Percentiles rank a stretch among this genome's conserved stretches.
Evolutionary conservation across 2,329 filamentous ascomycete species (phyloP).

Genomic region (Calonectria pseudoreteaudii): DNA sequence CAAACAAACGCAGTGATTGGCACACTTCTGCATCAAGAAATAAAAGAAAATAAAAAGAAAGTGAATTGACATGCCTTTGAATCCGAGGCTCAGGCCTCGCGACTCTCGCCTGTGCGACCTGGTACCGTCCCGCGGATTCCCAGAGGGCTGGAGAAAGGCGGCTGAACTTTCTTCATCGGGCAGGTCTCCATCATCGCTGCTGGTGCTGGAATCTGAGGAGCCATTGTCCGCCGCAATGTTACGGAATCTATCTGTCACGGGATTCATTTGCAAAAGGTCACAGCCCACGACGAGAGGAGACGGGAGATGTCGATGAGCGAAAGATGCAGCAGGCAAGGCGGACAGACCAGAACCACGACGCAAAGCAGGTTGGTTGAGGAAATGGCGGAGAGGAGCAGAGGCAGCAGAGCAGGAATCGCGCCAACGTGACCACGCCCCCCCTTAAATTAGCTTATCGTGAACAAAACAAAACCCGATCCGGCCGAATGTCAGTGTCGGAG

Average conservation of each 20-base stretch:
- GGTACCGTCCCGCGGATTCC: not conserved
- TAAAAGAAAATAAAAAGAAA: too few species aligned
- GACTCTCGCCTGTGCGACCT: constrained; percentile 23
- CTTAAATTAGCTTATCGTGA: constrained; percentile 29
- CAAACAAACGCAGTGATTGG: too few species aligned
- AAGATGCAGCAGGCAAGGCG: too few species aligned
- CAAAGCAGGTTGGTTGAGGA: not conserved
- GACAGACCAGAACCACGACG: constrained; percentile 19
- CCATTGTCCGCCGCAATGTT: constrained; percentile 23
- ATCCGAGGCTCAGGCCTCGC: constrained; percentile 7
- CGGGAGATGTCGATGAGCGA: constrained; percentile 18
- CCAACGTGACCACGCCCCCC: constrained; percentile 1
- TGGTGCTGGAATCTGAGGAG: constrained; percentile 22
- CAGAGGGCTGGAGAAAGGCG: constrained; percentile 11
- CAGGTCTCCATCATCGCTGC: constrained; percentile 24
- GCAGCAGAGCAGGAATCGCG: constrained; percentile 7
- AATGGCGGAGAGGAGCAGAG: constrained; percentile 22
- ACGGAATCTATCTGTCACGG: constrained; percentile 29
- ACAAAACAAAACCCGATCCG: constrained; percentile 20
- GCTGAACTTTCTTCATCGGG: constrained; percentile 24
- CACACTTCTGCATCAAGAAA: not conserved
- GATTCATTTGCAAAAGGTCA: constrained; percentile 23
- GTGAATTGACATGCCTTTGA: constrained; percentile 15
- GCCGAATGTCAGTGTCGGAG: constrained; percentile 6
- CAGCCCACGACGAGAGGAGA: constrained; percentile 9